These are phyloP conservation scores for Pythium insidiosum DNA, from an alignment of 352 stramenopile species.

Conservation along the genomic window DNA sequence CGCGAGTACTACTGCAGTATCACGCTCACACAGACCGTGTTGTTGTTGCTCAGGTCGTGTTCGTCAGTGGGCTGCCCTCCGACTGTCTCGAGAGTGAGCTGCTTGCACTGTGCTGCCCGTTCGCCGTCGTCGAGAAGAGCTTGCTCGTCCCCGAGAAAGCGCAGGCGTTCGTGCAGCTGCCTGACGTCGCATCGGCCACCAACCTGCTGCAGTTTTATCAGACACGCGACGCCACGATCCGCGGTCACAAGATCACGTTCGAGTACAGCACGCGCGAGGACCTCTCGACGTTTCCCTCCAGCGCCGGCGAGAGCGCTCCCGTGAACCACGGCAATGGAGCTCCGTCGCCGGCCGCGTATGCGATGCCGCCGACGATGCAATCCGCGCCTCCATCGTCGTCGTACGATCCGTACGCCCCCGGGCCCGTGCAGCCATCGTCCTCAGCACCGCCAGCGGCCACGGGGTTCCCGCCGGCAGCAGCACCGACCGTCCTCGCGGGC, in stretches of 20 bases:
- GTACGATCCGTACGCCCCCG: no score
- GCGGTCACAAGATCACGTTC: conserved; percentile 75
- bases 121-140: conserved; percentile 75
- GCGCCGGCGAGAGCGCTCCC: no score
- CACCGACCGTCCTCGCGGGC: background rate
- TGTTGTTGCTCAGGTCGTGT: conserved; percentile 38
- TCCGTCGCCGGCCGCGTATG: no score
- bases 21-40: background rate
- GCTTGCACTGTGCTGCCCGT: conserved; percentile 71
- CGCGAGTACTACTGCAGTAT: background rate
- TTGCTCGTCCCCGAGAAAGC: conserved; percentile 66
- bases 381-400: no score
- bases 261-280: conserved; percentile 63
- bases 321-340: no score
- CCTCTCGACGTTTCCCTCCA: no score
- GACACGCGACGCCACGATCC: conserved; percentile 61
- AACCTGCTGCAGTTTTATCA: conserved; percentile 80
- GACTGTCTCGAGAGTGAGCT: conserved; percentile 82
- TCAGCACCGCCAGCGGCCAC: no score
- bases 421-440: no score
- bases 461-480: background rate
- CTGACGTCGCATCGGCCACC: conserved; percentile 44
- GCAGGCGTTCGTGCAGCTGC: conserved; percentile 76
- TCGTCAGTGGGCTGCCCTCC: conserved; percentile 59
- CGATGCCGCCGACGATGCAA: no score